Conservation (phyloP, 192 early-diverging fungal genomes). For the Lobosporangium transversale region DNA sequence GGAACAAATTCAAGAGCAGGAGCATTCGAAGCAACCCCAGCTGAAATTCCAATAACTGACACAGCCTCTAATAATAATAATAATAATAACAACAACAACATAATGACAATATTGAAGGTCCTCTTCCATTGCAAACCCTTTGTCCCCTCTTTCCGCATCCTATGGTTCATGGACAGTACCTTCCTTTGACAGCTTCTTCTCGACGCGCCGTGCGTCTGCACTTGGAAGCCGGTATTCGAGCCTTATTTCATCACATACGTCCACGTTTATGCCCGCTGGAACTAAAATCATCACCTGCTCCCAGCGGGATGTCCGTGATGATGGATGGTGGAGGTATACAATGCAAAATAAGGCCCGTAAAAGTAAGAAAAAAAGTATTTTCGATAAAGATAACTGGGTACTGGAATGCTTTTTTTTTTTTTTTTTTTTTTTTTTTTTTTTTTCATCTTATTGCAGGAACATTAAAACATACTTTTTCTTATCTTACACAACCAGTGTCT, state of each 20-base stretch:
- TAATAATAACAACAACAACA: too few species aligned
- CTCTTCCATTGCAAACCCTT: not conserved
- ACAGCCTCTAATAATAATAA: too few species aligned
- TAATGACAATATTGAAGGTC: too few species aligned
- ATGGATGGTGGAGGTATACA: constrained; percentile 33
- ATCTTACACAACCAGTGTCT: too few species aligned
- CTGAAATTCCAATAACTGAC: too few species aligned
- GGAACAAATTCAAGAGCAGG: not conserved
- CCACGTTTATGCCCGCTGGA: constrained; percentile 3
- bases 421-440: not conserved
- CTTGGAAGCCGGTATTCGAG: constrained; percentile 26
- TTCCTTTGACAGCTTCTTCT: constrained; percentile 31
- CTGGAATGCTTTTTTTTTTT: not conserved
- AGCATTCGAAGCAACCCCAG: too few species aligned
- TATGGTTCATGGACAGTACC: constrained; percentile 40
- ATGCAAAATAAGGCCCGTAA: constrained; percentile 30
- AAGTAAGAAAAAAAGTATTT: constrained; percentile 2
- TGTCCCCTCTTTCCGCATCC: not conserved
- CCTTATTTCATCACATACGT: not conserved
- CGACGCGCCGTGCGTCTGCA: constrained; percentile 19
- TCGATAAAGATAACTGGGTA: not conserved
- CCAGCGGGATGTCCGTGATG: constrained; percentile 32
- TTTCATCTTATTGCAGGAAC: not conserved
- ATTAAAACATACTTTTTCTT: not conserved
- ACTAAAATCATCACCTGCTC: constrained; percentile 25